Evolutionary conservation across 2,329 filamentous ascomycete genomes (phyloP), one percentile per base, ranked within the genome.

Genomic region (Trichoderma sp.): DNA sequence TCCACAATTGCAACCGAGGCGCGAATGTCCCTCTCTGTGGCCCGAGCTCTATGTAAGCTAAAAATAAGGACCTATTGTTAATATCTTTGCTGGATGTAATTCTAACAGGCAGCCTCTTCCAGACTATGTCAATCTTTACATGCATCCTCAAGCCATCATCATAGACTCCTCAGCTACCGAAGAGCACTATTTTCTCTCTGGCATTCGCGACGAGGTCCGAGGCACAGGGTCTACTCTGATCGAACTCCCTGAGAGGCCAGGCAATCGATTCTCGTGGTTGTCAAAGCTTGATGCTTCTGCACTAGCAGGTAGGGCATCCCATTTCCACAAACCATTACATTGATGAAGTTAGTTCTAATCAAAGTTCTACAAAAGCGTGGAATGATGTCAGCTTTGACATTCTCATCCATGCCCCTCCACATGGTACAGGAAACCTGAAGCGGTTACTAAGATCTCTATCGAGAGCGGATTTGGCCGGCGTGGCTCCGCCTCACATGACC

Each of bases 371-470:
- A 62, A 28, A 77, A 91, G 92, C 88, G 39, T 98, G 95, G 95
- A 91, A 95, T 79, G 88, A 89, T 61, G 85, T 93, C 6, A 89
- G 86, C 47, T 86, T 98, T 73, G 94, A 98, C 74, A 93, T 99
- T 68, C 81, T 98, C 14, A 88, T 98, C 9, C 93, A 97, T 72
- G 93, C 93, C 1, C 87, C 90, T 7, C 83, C 89, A 3, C 86
- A 86, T 9, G 90, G 92, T 24, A 91, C 93, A 3, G 94, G 93
- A 12, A 92, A 91, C 65, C 80, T 98, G 34, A 88, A 93, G 65
- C 87, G 93, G 70, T 85, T 98, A 36, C 86, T 99, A 4, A 87
- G 88, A 73, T 97, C 94, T 5, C 85, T 99, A 30, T 85, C 88
- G 73, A 83, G 84, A 8, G 93, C 93, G 6, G 94, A 98, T 78